Conservation (phyloP, 2,329 filamentous ascomycete genomes). For the Cladophialophora chaetospira region DNA sequence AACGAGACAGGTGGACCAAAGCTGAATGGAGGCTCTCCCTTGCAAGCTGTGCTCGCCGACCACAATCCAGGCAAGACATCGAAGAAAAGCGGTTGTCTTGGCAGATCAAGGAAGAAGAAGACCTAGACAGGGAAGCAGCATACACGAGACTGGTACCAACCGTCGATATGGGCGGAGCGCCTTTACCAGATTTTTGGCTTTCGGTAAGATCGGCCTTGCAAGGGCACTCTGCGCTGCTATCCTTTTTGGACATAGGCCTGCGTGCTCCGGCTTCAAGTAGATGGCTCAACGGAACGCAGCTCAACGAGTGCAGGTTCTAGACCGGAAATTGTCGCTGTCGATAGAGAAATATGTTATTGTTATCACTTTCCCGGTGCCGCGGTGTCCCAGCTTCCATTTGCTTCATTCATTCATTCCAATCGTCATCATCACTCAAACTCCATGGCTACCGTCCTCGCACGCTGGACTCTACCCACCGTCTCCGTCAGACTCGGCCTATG, state of each 20-base stretch:
- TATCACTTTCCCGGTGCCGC: background rate
- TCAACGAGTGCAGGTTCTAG: too few relatives aligned
- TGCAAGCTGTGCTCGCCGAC: background rate
- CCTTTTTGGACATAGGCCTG: too few relatives aligned
- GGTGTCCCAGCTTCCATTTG: background rate
- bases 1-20: background rate
- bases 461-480: constrained; percentile 50
- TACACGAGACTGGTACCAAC: too few relatives aligned
- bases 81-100: background rate
- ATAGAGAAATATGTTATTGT: too few relatives aligned
- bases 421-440: constrained; percentile 43
- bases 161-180: background rate
- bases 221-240: too few relatives aligned
- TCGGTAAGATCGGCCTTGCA: too few relatives aligned
- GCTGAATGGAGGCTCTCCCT: background rate
- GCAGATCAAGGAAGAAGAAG: background rate
- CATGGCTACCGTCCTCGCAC: constrained; percentile 50
- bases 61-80: background rate
- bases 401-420: background rate
- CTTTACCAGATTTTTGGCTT: too few relatives aligned
- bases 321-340: too few relatives aligned
- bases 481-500: constrained; percentile 42
- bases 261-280: too few relatives aligned
- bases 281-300: too few relatives aligned
- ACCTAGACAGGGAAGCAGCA: background rate